Percentiles rank a stretch among this genome's conserved stretches.
These are phyloP conservation scores for Urostyla sp. DNA, from an alignment of 73 alveolate species.

Conservation along the genomic window DNA sequence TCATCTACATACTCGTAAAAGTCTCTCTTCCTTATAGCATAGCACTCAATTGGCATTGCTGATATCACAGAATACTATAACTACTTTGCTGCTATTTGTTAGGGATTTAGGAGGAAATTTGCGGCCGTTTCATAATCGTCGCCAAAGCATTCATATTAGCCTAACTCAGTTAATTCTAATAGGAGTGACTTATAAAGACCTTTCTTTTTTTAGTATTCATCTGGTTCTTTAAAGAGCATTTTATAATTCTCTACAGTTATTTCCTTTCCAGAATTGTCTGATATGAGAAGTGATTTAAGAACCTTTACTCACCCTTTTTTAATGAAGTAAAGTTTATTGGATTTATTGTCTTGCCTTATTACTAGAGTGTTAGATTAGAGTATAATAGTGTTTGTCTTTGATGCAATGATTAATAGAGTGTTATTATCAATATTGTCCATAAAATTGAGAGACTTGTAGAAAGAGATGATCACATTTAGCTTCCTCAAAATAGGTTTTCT, in stretches of 20 bases:
- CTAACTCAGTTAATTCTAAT: constrained; percentile 50
- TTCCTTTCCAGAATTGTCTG: constrained; percentile 17
- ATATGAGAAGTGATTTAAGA: constrained; percentile 1
- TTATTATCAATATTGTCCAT: constrained; percentile 30
- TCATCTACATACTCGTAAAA: constrained; percentile 60
- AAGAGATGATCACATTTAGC: constrained; percentile 24
- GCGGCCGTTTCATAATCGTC: constrained; percentile 24
- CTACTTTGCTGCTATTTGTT: background rate
- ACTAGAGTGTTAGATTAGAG: constrained; percentile 46
- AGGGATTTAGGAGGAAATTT: constrained; percentile 26
- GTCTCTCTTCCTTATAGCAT: constrained; percentile 40
- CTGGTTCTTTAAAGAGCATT: constrained; percentile 50
- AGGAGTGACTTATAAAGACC: background rate
- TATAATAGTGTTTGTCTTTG: constrained; percentile 40
- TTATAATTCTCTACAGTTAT: constrained; percentile 45
- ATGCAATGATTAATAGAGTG: constrained; percentile 49
- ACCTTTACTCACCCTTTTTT: constrained; percentile 57
- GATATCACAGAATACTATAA: constrained; percentile 56
- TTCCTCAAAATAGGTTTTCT: constrained; percentile 40
- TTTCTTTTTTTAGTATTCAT: background rate
- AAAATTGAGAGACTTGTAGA: constrained; percentile 45
- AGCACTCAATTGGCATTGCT: constrained; percentile 41
- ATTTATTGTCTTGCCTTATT: constrained; percentile 40
- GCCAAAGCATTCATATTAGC: constrained; percentile 65
- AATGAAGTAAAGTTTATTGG: constrained; percentile 55